Conservation (phyloP, 352 stramenopile species). For the Phytophthora uliginosa region DNA sequence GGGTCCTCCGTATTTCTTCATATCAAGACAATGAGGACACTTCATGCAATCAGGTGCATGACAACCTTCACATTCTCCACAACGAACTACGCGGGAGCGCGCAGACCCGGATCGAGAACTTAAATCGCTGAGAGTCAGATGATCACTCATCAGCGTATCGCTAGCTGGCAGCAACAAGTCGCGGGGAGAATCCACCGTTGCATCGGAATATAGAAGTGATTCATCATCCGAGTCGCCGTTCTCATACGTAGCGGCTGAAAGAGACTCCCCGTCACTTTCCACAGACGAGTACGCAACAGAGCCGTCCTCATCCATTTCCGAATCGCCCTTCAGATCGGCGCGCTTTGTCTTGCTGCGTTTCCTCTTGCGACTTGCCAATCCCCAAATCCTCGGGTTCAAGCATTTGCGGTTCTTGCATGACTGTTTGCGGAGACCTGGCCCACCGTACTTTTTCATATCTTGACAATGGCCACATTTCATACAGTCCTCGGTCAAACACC, state of each 20-base stretch:
- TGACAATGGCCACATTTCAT: slow-evolving; percentile 90
- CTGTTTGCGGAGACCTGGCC: slow-evolving; percentile 86
- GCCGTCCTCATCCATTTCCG: slow-evolving; percentile 54
- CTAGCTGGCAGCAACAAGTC: slow-evolving; percentile 48
- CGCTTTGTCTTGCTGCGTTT: slow-evolving; percentile 43
- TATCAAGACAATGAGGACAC: slow-evolving; percentile 82
- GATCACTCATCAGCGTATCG: slow-evolving; percentile 48
- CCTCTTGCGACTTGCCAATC: slow-evolving; percentile 50
- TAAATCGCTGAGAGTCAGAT: slow-evolving; percentile 47
- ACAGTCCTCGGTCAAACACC: slow-evolving; percentile 84
- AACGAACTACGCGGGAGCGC: slow-evolving; percentile 79
- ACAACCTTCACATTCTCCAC: slow-evolving; percentile 79
- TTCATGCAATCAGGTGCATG: slow-evolving; percentile 80
- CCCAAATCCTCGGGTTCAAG: slow-evolving; percentile 76
- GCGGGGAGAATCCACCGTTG: slow-evolving; percentile 40
- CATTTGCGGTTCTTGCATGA: slow-evolving; percentile 92
- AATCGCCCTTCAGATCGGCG: slow-evolving; percentile 43
- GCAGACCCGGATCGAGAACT: slow-evolving; percentile 44
- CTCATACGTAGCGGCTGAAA: slow-evolving; percentile 34
- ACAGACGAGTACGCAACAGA: slow-evolving; percentile 58
- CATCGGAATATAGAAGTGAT: slow-evolving; percentile 44
- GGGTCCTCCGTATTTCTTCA: slow-evolving; percentile 89
- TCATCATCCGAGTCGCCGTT: slow-evolving; percentile 37
- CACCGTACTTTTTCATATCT: slow-evolving; percentile 93
- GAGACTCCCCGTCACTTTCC: slow-evolving; percentile 67